phyloP scores from a whole-genome alignment of 1,139 yeast genomes.

The Blastobotrys persicus region DNA sequence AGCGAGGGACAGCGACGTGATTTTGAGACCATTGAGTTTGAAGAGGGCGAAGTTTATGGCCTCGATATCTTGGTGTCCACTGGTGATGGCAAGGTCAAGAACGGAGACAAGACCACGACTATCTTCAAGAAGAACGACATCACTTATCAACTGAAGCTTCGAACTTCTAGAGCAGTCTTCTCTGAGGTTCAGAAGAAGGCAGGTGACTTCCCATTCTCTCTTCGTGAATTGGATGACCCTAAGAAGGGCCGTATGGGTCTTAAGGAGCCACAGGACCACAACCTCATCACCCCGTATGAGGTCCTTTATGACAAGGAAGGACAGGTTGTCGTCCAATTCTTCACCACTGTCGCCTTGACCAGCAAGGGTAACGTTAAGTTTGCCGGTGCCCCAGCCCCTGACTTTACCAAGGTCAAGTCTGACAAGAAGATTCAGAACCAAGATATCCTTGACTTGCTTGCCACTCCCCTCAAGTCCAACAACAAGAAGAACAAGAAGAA shows the following conservation, averaged over 20 bases:
- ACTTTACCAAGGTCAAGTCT: slow-evolving; percentile 54
- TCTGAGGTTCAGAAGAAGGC: slow-evolving; percentile 65
- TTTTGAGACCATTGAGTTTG: slow-evolving; percentile 64
- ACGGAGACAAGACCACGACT: slow-evolving; percentile 61
- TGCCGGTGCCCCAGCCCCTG: slow-evolving; percentile 51
- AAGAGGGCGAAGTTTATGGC: slow-evolving; percentile 77
- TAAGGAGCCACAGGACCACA: slow-evolving; percentile 70
- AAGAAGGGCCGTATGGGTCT: slow-evolving; percentile 74
- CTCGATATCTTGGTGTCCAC: slow-evolving; percentile 69
- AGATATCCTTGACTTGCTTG: slow-evolving; percentile 49
- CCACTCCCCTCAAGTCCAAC: slow-evolving; percentile 54
- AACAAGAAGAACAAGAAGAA: slow-evolving; percentile 52
- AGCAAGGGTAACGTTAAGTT: slow-evolving; percentile 69
- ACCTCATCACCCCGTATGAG: slow-evolving; percentile 67
- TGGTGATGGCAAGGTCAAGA: slow-evolving; percentile 66
- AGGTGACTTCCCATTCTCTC: slow-evolving; percentile 70
- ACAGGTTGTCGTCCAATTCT: slow-evolving; percentile 67
- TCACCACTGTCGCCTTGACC: slow-evolving; percentile 75
- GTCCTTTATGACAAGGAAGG: slow-evolving; percentile 68
- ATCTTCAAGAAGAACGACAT: slow-evolving; percentile 71
- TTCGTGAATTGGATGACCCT: slow-evolving; percentile 65
- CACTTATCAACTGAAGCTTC: slow-evolving; percentile 67
- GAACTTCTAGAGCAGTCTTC: slow-evolving; percentile 66
- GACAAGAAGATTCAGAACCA: slow-evolving; percentile 60
- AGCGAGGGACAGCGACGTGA: slow-evolving; percentile 62